Evolutionary conservation across 805 yeast species (phyloP).

Genomic region (Kodamaea jinghongensis): DNA sequence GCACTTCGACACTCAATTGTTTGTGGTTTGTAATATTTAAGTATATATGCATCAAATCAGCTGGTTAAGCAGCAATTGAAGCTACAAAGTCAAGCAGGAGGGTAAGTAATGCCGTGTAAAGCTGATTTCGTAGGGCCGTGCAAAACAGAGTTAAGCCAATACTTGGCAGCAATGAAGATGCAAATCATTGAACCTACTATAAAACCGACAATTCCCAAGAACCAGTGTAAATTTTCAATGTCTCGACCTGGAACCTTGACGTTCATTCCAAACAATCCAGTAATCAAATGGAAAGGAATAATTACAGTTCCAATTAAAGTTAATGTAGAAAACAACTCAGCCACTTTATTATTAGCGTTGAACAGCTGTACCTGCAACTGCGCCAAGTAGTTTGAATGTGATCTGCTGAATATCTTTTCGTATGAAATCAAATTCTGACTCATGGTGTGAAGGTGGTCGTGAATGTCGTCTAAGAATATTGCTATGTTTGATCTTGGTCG

Average conservation of each 20-base stretch:
- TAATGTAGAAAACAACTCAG: slow-evolving; percentile 26
- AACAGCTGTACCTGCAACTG: slow-evolving; percentile 30
- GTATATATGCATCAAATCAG: too few relatives aligned
- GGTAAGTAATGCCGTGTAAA: too few relatives aligned
- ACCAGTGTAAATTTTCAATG: slow-evolving; percentile 14
- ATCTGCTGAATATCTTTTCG: slow-evolving; percentile 26
- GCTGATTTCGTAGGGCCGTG: slow-evolving; percentile 9
- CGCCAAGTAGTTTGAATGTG: slow-evolving; percentile 30
- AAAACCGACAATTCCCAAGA: slow-evolving; percentile 23
- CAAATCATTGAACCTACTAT: slow-evolving; percentile 23
- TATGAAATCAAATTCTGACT: slow-evolving; percentile 28
- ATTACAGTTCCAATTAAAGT: slow-evolving; percentile 28
- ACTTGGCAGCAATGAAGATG: slow-evolving; percentile 22
- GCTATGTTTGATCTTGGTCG: slow-evolving; percentile 32
- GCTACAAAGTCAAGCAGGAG: too few relatives aligned
- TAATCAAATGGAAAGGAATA: slow-evolving; percentile 26
- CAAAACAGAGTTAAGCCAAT: slow-evolving; percentile 18
- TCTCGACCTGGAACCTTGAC: slow-evolving; percentile 23
- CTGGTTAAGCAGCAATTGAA: too few relatives aligned
- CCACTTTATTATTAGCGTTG: slow-evolving; percentile 24
- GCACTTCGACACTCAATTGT: too few relatives aligned
- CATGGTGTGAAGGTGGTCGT: slow-evolving; percentile 32
- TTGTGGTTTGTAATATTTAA: too few relatives aligned
- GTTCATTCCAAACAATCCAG: slow-evolving; percentile 30
- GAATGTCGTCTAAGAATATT: slow-evolving; percentile 29